phyloP scores from a whole-genome alignment of 257 asterid genomes.

The Ehretia macrophylla region DNA sequence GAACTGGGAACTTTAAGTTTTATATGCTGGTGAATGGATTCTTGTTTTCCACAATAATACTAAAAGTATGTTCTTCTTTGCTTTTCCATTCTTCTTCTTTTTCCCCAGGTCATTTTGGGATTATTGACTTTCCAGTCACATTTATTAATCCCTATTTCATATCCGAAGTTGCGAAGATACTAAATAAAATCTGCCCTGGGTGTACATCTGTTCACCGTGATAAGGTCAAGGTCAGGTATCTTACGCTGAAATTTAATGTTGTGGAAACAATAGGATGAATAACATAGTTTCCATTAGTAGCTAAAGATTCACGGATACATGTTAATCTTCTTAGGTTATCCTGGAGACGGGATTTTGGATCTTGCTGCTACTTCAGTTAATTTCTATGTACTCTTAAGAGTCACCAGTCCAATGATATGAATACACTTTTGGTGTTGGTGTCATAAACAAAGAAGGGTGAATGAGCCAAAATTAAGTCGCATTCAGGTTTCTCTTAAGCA shows the following conservation, averaged over 20 bases:
- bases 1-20: conserved; percentile 15
- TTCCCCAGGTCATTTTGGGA: conserved; percentile 86
- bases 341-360: no score
- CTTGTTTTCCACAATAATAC: conserved; percentile 5
- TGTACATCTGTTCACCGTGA: conserved; percentile 53
- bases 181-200: conserved; percentile 83
- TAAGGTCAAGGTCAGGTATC: conserved; percentile 70
- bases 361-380: no score
- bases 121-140: conserved; percentile 64
- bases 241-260: conserved; percentile 20
- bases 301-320: not conserved
- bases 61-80: conserved; percentile 13
- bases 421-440: no score
- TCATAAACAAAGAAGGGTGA: no score
- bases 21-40: conserved; percentile 15
- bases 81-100: conserved; percentile 8
- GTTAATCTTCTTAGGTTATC: no score
- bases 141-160: conserved; percentile 72
- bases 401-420: no score
- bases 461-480: no score
- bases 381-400: no score
- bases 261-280: conserved; percentile 1
- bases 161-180: conserved; percentile 66
- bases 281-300: not conserved
- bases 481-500: no score